These are phyloP conservation scores for Erythrobasidium hasegawianum DNA, from an alignment of 1,284 basidiomycete species.

Conservation along the genomic window DNA sequence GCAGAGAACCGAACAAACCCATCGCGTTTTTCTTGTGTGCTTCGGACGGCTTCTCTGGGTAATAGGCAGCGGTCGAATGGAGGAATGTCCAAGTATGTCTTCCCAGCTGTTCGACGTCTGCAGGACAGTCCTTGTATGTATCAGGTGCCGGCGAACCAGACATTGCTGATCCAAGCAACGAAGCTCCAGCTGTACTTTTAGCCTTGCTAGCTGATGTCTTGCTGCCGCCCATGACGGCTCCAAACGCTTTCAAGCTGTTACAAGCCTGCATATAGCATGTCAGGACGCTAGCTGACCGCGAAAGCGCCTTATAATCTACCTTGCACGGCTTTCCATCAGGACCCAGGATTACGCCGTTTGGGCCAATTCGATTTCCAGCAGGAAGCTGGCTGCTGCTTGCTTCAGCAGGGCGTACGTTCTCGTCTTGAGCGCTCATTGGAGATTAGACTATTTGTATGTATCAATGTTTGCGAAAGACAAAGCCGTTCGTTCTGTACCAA, in stretches of 20 bases:
- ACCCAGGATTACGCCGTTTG: conserved; percentile 70
- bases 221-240: conserved; percentile 22
- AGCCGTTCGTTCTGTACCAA: background rate
- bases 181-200: conserved; percentile 45
- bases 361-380: conserved; percentile 26
- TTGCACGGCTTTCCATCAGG: conserved; percentile 92
- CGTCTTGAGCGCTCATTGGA: conserved; percentile 13
- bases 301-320: conserved; percentile 65
- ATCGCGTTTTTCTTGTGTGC: conserved; percentile 75
- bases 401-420: conserved; percentile 6
- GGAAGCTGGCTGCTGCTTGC: conserved; percentile 2
- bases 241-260: conserved; percentile 37
- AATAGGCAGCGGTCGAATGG: conserved; percentile 88
- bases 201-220: conserved; percentile 40
- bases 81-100: conserved; percentile 93
- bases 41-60: conserved; percentile 70
- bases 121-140: conserved; percentile 69
- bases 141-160: conserved; percentile 39
- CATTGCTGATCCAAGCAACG: conserved; percentile 43
- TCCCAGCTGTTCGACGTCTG: conserved; percentile 80
- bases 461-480: conserved; percentile 9
- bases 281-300: conserved; percentile 29
- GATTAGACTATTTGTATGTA: background rate
- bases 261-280: conserved; percentile 35
- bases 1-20: conserved; percentile 67